Evolutionary conservation across 768 basidiomycete species (phyloP), one percentile per base, ranked within the genome.

Genomic region (Calocybe cyanea): DNA sequence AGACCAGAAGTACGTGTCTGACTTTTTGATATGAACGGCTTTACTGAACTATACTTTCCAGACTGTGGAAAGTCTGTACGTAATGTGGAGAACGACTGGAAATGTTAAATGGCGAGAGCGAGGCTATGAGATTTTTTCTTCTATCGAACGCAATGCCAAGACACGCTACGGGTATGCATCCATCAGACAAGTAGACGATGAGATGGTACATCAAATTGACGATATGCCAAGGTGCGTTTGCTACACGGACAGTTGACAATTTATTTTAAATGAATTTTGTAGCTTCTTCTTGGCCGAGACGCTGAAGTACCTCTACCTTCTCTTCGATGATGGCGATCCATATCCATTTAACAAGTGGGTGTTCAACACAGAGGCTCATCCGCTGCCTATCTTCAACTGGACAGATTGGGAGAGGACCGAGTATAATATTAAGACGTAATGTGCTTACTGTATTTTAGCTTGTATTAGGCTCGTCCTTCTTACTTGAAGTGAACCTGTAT

Each of bases 341-440:
- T 63, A 83, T 34, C 69, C 76, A 3, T 63, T 79, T 30, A 66
- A 75, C 17, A 66, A 72, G 36, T 83, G 74, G 72, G 80, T 83
- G 4, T 80, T 81, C 49, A 83, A 81, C 51, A 83, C 81, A 0
- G 81, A 83, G 60, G 85, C 84, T 7, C 86, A 88, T 52, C 86
- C 86, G 2, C 61, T 88, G 7, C 84, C 81, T 2, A 66, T 82
- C 3, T 83, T 83, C 52, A 52, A 69, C n/a, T 85, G 83, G 83
- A 70, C 63, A 1, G 52, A 63, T 2, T 70, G 65, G 65, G 81
- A 85, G 64, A 73, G 62, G 59, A 57, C 66, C 43, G 58, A 58
- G 32, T 79, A 72, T 51, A 65, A 68, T 19, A 68, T 76, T 25
- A 38, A n/a, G n/a, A n/a, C n/a, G n/a, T n/a, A n/a, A n/a, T n/a